Evolutionary conservation across 2,329 filamentous ascomycete species (phyloP).

Genomic region (Ophiocordyceps robertsii): DNA sequence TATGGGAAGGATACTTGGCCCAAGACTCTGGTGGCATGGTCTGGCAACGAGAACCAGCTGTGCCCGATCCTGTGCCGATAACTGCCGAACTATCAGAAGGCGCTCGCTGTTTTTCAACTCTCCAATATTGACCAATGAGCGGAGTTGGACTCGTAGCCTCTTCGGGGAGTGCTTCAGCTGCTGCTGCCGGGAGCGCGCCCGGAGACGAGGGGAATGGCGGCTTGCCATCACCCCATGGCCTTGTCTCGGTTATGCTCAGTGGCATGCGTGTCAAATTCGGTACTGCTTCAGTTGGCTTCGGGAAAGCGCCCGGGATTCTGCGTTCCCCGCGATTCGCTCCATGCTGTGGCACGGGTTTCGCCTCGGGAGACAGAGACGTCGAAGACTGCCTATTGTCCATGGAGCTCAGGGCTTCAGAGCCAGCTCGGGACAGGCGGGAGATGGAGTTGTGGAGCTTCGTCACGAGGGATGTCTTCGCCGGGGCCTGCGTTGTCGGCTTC

Average conservation of each 20-base stretch:
- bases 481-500: constrained; percentile 1
- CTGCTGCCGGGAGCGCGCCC: background rate
- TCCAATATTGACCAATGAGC: background rate
- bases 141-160: background rate
- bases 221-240: too few species aligned
- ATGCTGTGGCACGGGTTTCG: background rate
- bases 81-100: background rate
- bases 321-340: too few species aligned
- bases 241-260: too few species aligned
- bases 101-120: background rate
- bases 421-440: constrained; percentile 14
- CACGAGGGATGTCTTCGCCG: constrained; percentile 16
- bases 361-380: background rate
- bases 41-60: background rate
- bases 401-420: constrained; percentile 3
- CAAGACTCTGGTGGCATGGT: constrained; percentile 11
- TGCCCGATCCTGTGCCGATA: background rate
- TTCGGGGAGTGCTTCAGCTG: background rate
- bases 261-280: too few species aligned
- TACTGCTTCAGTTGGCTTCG: too few species aligned
- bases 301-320: too few species aligned
- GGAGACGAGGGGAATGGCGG: too few species aligned
- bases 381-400: background rate
- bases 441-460: constrained; percentile 21
- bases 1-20: constrained; percentile 16